phyloP scores from a whole-genome alignment of 306 rosid species.

The Gastrolobium bilobum region DNA sequence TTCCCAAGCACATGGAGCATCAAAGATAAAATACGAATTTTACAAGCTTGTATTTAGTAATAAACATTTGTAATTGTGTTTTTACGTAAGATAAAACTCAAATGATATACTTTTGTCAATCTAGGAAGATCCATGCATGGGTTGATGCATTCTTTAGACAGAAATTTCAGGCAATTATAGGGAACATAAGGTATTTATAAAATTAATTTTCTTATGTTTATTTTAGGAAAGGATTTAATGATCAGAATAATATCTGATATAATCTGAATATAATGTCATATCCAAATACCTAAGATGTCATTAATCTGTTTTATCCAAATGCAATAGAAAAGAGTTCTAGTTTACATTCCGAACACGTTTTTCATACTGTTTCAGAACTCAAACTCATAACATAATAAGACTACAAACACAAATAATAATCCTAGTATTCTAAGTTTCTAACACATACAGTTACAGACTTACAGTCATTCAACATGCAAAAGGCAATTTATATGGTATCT shows the following conservation, averaged over 20 bases:
- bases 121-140: not conserved
- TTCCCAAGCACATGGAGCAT: constrained; percentile 31
- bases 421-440: not conserved
- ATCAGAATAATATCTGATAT: constrained; percentile 35
- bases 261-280: constrained; percentile 38
- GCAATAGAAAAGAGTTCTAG: constrained; percentile 13
- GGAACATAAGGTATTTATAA: constrained; percentile 11
- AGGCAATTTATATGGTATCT: constrained; percentile 31
- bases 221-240: constrained; percentile 45
- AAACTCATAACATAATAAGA: constrained; percentile 25
- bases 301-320: constrained; percentile 5
- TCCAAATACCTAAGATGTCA: constrained; percentile 17
- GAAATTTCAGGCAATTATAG: constrained; percentile 6
- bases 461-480: constrained; percentile 34
- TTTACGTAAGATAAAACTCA: constrained; percentile 24
- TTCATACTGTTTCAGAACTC: constrained; percentile 30
- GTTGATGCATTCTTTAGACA: constrained; percentile 32
- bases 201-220: constrained; percentile 24
- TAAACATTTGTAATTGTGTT: constrained; percentile 22
- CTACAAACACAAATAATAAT: constrained; percentile 26
- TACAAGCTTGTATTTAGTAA: constrained; percentile 25
- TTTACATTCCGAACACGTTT: constrained; percentile 4
- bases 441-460: constrained; percentile 24
- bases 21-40: constrained; percentile 16
- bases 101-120: constrained; percentile 12